phyloP scores from a whole-genome alignment of 176 grass and related monocot genomes.

The Triticum aestivum region IWGSC_CS_RefSeq_v2.1 NC_057806.1:466516237-466516736 shows the following conservation, averaged over 20 bases:
- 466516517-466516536: slow-evolving; percentile 4
- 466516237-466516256: slow-evolving; percentile 19
- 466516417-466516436: neutral
- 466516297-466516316: slow-evolving; percentile 60
- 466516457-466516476: slow-evolving; percentile 17
- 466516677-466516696: slow-evolving; percentile 20
- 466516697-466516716: slow-evolving; percentile 12
- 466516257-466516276: neutral
- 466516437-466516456: slow-evolving; percentile 17
- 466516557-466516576: neutral
- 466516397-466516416: neutral
- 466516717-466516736: slow-evolving; percentile 9
- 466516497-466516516: slow-evolving; percentile 24
- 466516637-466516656: neutral
- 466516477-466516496: slow-evolving; percentile 8
- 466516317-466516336: slow-evolving; percentile 56
- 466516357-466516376: slow-evolving; percentile 1
- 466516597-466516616: slow-evolving; percentile 17
- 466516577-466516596: neutral
- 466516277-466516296: slow-evolving; percentile 53
- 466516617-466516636: slow-evolving; percentile 30
- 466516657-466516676: slow-evolving; percentile 9
- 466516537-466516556: neutral
- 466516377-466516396: neutral
- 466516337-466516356: slow-evolving; percentile 37